Evolutionary conservation across 2,329 filamentous ascomycete genomes (phyloP), one percentile per base, ranked within the genome.

Genomic region (Fusarium pseudoanthophilum): DNA sequence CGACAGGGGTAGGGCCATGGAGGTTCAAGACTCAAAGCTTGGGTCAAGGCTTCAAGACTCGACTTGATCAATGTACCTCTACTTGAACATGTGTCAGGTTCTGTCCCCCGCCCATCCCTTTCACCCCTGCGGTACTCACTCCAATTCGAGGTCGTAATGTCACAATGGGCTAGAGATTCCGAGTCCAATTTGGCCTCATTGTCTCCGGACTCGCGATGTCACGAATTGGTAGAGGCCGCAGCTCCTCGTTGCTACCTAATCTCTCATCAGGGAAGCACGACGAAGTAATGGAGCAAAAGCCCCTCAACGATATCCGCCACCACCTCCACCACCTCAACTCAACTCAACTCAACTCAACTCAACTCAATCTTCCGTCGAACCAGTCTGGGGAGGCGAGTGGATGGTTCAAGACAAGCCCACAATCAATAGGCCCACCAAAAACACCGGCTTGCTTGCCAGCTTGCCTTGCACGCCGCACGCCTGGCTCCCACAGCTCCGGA

Each of bases 11-110:
- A 45, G 7, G 34, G 21, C 67, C 60, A n/a, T 49, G 28, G 28
- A 65, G 55, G 59, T 42, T 69, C 65, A 52, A 69, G 39, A 42
- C 64, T 32, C 39, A 34, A 57, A 57, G 30, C 48, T 51, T 32
- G 18, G 49, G 24, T 53, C 24, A 53, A 37, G 51, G n/a, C 32
- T 37, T 28, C 40, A 16, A 26, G 63, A 64, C 67, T 74, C 74
- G 74, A 67, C 60, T 71, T 58, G 65, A 64, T 71, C 39, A 46
- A 76, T 69, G 77, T 78, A 78, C 57, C 64, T 65, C 67, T 78
- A 78, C 77, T 78, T 78, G 61, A 57, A 69, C 69, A 78, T 78
- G 72, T 78, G 77, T 77, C 77, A 76, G 76, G 74, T 71, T 76
- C 69, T 53, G 67, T 75, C 67, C 76, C 72, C 74, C 64, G 64